phyloP scores from a whole-genome alignment of 2,329 filamentous ascomycete genomes.

The Stemphylium beticola region DNA sequence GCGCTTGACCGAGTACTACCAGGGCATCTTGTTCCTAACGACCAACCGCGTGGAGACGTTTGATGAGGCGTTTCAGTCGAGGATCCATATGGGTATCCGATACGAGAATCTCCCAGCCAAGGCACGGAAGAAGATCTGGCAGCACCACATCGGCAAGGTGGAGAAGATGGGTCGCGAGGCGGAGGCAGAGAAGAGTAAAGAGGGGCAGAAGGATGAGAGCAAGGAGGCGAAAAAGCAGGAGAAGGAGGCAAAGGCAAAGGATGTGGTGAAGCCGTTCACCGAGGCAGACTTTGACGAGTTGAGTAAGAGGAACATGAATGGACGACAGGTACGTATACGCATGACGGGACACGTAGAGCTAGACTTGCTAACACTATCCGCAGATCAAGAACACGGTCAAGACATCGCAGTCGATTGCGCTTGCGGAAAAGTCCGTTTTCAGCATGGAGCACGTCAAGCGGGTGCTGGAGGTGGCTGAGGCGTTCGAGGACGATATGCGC shows the following conservation, averaged over 20 bases:
- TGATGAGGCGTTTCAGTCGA: conserved; percentile 85
- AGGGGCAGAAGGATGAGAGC: conserved; percentile 38
- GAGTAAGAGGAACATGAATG: conserved; percentile 72
- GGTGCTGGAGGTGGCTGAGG: conserved; percentile 82
- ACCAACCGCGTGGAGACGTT: conserved; percentile 89
- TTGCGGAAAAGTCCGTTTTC: conserved; percentile 73
- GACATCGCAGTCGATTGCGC: conserved; percentile 80
- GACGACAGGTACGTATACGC: conserved; percentile 62
- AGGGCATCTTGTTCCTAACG: conserved; percentile 87
- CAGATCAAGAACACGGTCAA: conserved; percentile 90
- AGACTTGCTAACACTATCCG: conserved; percentile 13
- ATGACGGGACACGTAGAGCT: too few species aligned
- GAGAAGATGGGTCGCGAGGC: conserved; percentile 55
- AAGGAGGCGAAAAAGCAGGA: conserved; percentile 1
- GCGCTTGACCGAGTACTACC: conserved; percentile 86
- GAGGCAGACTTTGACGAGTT: conserved; percentile 72
- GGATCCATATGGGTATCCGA: conserved; percentile 14
- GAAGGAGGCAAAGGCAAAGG: not conserved
- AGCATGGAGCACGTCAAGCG: conserved; percentile 80
- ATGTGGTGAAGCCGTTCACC: conserved; percentile 58
- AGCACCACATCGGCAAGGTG: conserved; percentile 80
- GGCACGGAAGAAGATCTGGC: conserved; percentile 63
- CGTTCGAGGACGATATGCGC: conserved; percentile 82
- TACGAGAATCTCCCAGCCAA: not conserved
- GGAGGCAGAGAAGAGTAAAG: conserved; percentile 59